Conservation (phyloP, 2,329 filamentous ascomycete species). For the Pseudogymnoascus sp. region DNA sequence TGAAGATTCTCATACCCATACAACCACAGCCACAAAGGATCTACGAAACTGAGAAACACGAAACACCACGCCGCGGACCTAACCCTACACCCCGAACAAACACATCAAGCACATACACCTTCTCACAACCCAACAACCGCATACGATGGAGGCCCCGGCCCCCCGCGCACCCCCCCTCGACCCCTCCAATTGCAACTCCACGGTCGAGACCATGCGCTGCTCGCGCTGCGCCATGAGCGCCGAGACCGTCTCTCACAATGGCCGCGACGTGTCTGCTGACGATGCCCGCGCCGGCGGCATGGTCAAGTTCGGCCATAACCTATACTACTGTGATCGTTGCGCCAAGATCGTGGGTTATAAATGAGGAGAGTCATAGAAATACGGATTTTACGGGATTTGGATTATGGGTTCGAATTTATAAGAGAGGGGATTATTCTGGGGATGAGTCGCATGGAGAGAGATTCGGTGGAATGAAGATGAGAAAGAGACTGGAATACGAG, state of each 20-base stretch:
- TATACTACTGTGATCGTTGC: conserved; percentile 58
- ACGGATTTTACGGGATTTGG: background rate
- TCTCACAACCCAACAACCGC: background rate
- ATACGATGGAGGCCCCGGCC: background rate
- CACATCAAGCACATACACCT: background rate
- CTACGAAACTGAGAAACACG: background rate
- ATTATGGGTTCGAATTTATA: background rate
- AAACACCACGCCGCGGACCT: background rate
- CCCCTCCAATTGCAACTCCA: conserved; percentile 12
- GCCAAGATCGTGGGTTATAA: conserved; percentile 56
- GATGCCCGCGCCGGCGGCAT: conserved; percentile 51
- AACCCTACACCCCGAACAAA: background rate
- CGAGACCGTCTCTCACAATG: conserved; percentile 42
- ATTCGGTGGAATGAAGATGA: background rate
- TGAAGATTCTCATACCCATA: background rate
- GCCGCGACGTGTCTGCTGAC: conserved; percentile 35
- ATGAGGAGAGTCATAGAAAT: conserved; percentile 30
- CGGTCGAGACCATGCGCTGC: conserved; percentile 52
- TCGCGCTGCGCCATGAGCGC: conserved; percentile 52
- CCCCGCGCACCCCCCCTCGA: background rate
- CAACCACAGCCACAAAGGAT: background rate
- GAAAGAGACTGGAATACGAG: background rate
- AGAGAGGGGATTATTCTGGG: background rate
- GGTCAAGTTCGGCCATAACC: conserved; percentile 56
- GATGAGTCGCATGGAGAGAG: background rate